Base-by-base conservation (phyloP, 164 flowering plant genomes). In the Taxillus chinensis region DNA sequence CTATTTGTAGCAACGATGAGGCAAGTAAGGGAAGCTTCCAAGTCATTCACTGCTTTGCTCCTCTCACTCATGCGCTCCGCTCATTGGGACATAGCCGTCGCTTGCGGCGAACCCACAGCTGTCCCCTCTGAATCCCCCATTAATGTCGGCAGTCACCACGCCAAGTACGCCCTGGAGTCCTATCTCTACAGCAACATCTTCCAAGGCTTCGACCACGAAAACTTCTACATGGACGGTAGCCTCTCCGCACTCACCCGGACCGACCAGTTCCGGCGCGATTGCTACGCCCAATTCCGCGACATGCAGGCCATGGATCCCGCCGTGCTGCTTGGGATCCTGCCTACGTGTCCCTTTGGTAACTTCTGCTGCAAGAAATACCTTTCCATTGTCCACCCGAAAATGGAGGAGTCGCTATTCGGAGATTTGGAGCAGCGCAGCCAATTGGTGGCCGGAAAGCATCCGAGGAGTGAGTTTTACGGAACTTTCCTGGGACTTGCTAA, bases 321-420 rank as follows among this genome's bases (percentile, higher is more conserved):
- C 2, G 96, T 89, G 76, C 90, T 88, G 13, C 89, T 93, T 2
- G 92, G 97, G 8, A 79, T 90, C 54, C 57, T 85, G 17, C 97
- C 98, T 58, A 73, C 78, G 14, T 88, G 92, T 59, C 77, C 74
- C 8, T 87, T 89, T 42, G 96, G 96, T 4, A 84, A 80, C 59
- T 92, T 92, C 73, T 89, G 96, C 76, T 67, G 69, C 62, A 86
- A 77, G 64, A 89, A 85, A 76, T 92, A 77, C 70, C 78, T 89
- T 4, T 64, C 86, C 15, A 82, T 89, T 9, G 77, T 92, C 41
- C 95, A 86, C 73, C 91, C 92, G 2, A 88, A 90, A 62, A 90
- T 90, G 98, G 98, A 93, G 71, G 95, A 86, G 67, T 90, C 98
- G 2, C 66, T 93, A 65, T 90, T 93, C 42, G 96, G 96, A n/a